Percentiles rank a stretch among this genome's conserved stretches.
Evolutionary conservation across 495 filamentous ascomycete genomes (phyloP).

Genomic region (Chaetomium fimeti): DNA sequence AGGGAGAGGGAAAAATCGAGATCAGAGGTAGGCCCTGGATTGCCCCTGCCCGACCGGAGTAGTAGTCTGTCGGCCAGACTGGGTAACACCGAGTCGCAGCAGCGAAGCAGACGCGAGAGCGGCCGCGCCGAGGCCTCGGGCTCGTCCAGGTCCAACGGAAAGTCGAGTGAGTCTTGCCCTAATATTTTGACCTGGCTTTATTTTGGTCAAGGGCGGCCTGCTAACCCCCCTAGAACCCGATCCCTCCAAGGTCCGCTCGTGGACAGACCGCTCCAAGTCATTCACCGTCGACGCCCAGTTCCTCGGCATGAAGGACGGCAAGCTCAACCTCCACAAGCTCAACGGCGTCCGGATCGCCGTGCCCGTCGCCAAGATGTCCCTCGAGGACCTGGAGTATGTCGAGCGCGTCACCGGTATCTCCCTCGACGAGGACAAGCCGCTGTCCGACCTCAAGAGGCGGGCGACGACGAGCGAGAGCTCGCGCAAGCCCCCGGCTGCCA

Average conservation of each 20-base stretch:
- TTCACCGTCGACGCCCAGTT: conserved; percentile 99
- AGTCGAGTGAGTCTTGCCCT: conserved; percentile 67
- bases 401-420: conserved; percentile 82
- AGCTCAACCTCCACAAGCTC: conserved; percentile 96
- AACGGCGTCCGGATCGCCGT: conserved; percentile 99
- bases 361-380: conserved; percentile 89
- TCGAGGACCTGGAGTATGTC: conserved; percentile 92
- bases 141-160: conserved; percentile 49
- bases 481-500: conserved; percentile 27
- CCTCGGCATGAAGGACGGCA: conserved; percentile 86
- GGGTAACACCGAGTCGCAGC: conserved; percentile 60
- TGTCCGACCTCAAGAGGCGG: conserved; percentile 69
- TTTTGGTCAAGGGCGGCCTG: neutral
- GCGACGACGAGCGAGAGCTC: conserved; percentile 28
- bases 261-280: conserved; percentile 91
- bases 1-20: conserved; percentile 42
- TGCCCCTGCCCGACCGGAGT: conserved; percentile 65
- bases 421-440: conserved; percentile 93
- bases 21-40: conserved; percentile 75
- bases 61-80: conserved; percentile 60
- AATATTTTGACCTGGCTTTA: too few species aligned
- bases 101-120: conserved; percentile 67
- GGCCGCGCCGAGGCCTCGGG: conserved; percentile 47
- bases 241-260: conserved; percentile 75
- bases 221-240: conserved; percentile 65